A percentile compares a stretch with the other conserved stretches of the same genome.
Conservation (phyloP, 2,329 filamentous ascomycete genomes). For the Pseudogymnoascus sp. region DNA sequence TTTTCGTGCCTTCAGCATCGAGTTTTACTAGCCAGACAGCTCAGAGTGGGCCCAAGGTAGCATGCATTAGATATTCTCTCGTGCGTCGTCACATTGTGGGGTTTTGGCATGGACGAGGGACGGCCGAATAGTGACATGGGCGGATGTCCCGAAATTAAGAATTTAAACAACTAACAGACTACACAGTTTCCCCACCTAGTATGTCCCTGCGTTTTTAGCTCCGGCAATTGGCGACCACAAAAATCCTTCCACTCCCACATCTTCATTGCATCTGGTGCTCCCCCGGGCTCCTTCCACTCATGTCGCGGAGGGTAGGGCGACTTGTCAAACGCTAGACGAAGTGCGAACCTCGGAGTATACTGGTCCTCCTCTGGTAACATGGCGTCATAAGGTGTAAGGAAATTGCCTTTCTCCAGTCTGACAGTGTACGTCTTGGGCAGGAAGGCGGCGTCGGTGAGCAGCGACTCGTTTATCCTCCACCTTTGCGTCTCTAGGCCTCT, state of each 20-base stretch:
- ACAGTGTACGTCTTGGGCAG: constrained; percentile 20
- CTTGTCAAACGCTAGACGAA: constrained; percentile 18
- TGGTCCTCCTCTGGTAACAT: background rate
- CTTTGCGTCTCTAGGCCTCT: background rate
- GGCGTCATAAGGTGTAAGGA: background rate
- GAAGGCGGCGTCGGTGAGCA: constrained; percentile 20
- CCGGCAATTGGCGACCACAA: too few relatives aligned
- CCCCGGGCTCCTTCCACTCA: constrained; percentile 20
- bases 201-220: too few relatives aligned
- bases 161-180: too few relatives aligned
- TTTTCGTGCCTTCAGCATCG: too few relatives aligned
- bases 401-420: constrained; percentile 22
- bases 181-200: too few relatives aligned
- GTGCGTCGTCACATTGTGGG: too few relatives aligned
- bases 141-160: too few relatives aligned
- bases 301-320: constrained; percentile 24
- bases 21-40: too few relatives aligned
- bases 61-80: too few relatives aligned
- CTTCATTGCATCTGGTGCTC: constrained; percentile 15
- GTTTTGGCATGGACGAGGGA: too few relatives aligned
- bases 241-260: background rate
- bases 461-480: constrained; percentile 14
- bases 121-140: too few relatives aligned
- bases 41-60: too few relatives aligned
- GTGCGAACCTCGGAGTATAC: constrained; percentile 1